These are phyloP conservation scores for Camellia oleifera DNA, from an alignment of 179 eudicot species.

Conservation along the genomic window DNA sequence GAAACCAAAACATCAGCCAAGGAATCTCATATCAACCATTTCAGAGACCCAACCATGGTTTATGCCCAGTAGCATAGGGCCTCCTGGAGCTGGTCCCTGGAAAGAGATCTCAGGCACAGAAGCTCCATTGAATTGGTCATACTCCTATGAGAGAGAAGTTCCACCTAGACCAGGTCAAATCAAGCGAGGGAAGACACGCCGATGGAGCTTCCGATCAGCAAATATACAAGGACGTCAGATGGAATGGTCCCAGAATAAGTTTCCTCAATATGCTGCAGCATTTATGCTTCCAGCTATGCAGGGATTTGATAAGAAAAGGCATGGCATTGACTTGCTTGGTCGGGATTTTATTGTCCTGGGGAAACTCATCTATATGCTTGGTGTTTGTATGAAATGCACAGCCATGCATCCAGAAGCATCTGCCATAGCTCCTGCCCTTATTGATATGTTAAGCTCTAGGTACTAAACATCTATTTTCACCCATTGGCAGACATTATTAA, in stretches of 20 bases:
- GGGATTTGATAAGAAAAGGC: conserved; percentile 92
- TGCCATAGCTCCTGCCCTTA: conserved; percentile 64
- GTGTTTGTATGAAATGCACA: conserved; percentile 82
- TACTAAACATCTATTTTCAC: conserved; percentile 21
- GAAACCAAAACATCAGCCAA: conserved; percentile 36
- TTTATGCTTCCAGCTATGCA: conserved; percentile 98
- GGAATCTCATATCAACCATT: conserved; percentile 52
- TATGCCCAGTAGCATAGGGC: conserved; percentile 67
- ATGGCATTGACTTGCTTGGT: conserved; percentile 91
- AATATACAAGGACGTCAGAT: conserved; percentile 34
- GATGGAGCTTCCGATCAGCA: conserved; percentile 52
- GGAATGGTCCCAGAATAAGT: conserved; percentile 65
- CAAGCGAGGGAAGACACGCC: conserved; percentile 70
- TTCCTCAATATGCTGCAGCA: conserved; percentile 88
- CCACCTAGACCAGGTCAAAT: conserved; percentile 52
- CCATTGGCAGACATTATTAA: neutral
- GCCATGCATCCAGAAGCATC: conserved; percentile 98
- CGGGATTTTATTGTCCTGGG: conserved; percentile 91
- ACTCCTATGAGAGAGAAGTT: conserved; percentile 81
- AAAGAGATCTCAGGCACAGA: conserved; percentile 61
- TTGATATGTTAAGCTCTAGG: conserved; percentile 92
- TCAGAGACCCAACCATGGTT: conserved; percentile 81
- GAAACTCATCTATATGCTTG: conserved; percentile 88
- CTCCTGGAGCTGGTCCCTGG: conserved; percentile 83
- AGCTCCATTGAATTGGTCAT: conserved; percentile 68